Evolutionary conservation across 2,329 filamentous ascomycete genomes (phyloP).

Genomic region (Colletotrichum spinosum): DNA sequence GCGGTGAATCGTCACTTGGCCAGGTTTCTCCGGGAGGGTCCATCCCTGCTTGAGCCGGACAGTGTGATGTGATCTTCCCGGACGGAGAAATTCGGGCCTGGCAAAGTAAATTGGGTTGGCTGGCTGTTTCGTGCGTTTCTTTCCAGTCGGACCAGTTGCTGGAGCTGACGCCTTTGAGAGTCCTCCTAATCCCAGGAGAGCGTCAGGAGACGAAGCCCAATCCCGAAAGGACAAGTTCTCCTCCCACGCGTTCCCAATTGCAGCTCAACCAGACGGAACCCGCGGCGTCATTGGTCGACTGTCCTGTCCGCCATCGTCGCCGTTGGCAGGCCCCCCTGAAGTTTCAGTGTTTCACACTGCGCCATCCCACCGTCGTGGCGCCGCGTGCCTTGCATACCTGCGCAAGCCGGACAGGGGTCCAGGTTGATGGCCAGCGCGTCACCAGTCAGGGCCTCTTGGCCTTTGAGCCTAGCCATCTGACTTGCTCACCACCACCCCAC

Average conservation of each 20-base stretch:
- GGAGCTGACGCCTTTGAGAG: slow-evolving; percentile 7
- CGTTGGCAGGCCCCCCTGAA: slow-evolving; percentile 33
- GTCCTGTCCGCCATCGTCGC: slow-evolving; percentile 24
- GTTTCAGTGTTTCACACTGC: slow-evolving; percentile 39
- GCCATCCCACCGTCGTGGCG: slow-evolving; percentile 36
- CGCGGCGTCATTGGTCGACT: slow-evolving; percentile 30
- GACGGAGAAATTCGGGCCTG: slow-evolving; percentile 8
- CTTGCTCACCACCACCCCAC: slow-evolving; percentile 21
- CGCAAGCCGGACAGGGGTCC: slow-evolving; percentile 36
- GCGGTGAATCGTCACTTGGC: slow-evolving; percentile 15
- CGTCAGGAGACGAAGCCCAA: background rate
- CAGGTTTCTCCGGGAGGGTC: slow-evolving; percentile 22
- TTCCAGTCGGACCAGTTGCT: slow-evolving; percentile 22
- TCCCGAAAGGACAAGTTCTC: slow-evolving; percentile 21
- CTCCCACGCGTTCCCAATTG: slow-evolving; percentile 9
- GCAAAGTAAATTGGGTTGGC: background rate
- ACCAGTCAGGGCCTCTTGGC: background rate
- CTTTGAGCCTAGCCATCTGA: slow-evolving; percentile 3
- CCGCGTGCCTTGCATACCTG: slow-evolving; percentile 35
- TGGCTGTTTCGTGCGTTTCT: slow-evolving; percentile 20
- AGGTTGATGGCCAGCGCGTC: background rate
- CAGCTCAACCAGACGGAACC: slow-evolving; percentile 4
- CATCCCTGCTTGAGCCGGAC: slow-evolving; percentile 17
- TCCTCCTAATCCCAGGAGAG: slow-evolving; percentile 2
- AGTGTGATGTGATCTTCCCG: slow-evolving; percentile 26